Base-by-base conservation (phyloP, 805 yeast species). In the Candida quercuum region DNA sequence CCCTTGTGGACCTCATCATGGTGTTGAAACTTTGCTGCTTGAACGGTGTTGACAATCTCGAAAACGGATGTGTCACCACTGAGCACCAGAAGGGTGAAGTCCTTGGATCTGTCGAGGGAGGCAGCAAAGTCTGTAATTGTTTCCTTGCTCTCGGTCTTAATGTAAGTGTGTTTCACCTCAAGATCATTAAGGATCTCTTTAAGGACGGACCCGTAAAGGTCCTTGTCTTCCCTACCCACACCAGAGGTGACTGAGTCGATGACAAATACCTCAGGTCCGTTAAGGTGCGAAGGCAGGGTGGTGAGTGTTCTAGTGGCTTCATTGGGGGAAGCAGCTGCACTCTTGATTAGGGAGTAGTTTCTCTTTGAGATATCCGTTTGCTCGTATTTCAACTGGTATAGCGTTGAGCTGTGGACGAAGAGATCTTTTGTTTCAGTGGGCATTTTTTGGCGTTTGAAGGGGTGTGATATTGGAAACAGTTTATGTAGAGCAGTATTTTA, bases 61-160 rank as follows among this genome's bases (percentile, higher is more conserved):
- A 73, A 76, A 5, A 86, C 63, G 1, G 94, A 79, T 1, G 96
- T 88, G 53, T 89, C 97, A 2, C 97, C 97, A 27, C 94, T 82
- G 8, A 89, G 58, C 25, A 88, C 61, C 3, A 85, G 54, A 9
- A 83, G 61, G 1, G 83, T 72, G 18, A 66, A 52, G 4, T 40
- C 38, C 9, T 40, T 24, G 0, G 47, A 36, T 0, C 35, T 25
- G n/a, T 52, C 46, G 6, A 74, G 42, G 1, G 39, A 5, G 10
- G 39, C 23, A 0, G 78, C 76, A 43, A 66, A 60, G n/a, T 65
- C 54, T 2, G 48, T 33, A 6, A 78, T 67, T 1, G 73, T 59
- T n/a, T 52, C 37, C 2, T 56, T 40, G 5, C 68, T 51, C 0
- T 51, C 47, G 0, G 88, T 78, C 30, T 55, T 53, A n/a, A 71